These are phyloP conservation scores for Penicillium aurantiogriseum DNA, from an alignment of 2,329 filamentous ascomycete species.

Conservation along the genomic window DNA sequence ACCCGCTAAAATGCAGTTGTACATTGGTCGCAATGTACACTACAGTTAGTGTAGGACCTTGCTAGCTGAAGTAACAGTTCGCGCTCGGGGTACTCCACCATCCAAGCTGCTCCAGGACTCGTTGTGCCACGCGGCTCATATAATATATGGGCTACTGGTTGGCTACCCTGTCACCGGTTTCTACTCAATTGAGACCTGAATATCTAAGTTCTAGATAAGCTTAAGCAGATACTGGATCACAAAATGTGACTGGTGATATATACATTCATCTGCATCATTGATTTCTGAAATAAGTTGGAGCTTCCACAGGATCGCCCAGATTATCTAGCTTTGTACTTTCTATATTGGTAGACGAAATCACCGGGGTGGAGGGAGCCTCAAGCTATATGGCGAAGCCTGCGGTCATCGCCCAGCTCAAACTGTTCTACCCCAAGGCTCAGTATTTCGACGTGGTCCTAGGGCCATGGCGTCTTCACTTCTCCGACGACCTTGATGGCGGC, in stretches of 20 bases:
- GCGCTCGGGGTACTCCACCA: neutral
- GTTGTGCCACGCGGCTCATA: neutral
- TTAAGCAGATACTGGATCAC: neutral
- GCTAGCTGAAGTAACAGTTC: neutral
- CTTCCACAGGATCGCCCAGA: no score
- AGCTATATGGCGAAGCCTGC: neutral
- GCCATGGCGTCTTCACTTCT: no score
- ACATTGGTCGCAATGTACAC: neutral
- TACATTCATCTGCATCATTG: neutral
- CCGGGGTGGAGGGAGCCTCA: neutral
- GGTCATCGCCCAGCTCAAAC: no score
- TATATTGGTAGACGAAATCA: neutral
- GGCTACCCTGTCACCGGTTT: neutral
- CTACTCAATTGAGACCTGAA: neutral
- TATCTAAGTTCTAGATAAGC: neutral
- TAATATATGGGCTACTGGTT: neutral
- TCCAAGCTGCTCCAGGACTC: neutral
- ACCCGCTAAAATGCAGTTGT: neutral
- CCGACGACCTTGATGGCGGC: no score
- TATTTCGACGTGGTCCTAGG: no score
- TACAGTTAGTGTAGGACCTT: neutral
- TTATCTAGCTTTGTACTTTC: neutral
- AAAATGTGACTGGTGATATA: neutral
- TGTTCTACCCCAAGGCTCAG: no score
- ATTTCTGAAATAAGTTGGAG: neutral